Conservation (phyloP, 2,329 filamentous ascomycete genomes). For the Apiospora saccharicola region DNA sequence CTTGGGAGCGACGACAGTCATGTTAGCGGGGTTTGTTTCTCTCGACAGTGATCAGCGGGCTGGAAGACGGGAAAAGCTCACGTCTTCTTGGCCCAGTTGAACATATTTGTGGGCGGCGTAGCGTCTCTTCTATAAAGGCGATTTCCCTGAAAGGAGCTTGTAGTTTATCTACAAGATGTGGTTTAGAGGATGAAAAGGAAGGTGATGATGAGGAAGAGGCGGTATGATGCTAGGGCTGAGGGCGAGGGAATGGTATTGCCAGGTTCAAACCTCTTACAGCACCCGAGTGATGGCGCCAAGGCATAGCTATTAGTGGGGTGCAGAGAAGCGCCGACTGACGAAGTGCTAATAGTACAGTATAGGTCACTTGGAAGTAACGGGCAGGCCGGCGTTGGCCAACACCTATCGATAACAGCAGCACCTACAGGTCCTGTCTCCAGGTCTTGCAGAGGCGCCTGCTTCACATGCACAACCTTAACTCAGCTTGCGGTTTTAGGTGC, state of each 20-base stretch:
- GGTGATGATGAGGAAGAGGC: slow-evolving; percentile 6
- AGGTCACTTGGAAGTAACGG: slow-evolving; percentile 6
- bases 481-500: neutral
- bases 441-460: neutral
- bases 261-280: slow-evolving; percentile 16
- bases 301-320: slow-evolving; percentile 13
- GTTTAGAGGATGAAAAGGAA: slow-evolving; percentile 8
- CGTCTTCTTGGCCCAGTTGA: slow-evolving; percentile 95
- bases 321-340: slow-evolving; percentile 11
- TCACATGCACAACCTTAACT: slow-evolving; percentile 14
- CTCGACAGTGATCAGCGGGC: slow-evolving; percentile 22
- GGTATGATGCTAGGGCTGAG: slow-evolving; percentile 12
- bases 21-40: slow-evolving; percentile 33
- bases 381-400: neutral
- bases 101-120: slow-evolving; percentile 59
- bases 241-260: neutral
- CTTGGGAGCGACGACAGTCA: slow-evolving; percentile 46
- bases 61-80: slow-evolving; percentile 54
- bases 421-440: neutral
- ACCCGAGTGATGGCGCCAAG: slow-evolving; percentile 14
- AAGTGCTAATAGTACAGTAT: slow-evolving; percentile 10
- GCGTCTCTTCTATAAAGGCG: neutral
- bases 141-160: neutral
- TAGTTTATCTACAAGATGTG: neutral
- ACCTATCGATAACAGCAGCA: neutral